Evolutionary conservation across 176 grass and related monocot genomes (phyloP), one percentile per base, ranked within the genome.

Genomic region (Musa itinerans): DNA sequence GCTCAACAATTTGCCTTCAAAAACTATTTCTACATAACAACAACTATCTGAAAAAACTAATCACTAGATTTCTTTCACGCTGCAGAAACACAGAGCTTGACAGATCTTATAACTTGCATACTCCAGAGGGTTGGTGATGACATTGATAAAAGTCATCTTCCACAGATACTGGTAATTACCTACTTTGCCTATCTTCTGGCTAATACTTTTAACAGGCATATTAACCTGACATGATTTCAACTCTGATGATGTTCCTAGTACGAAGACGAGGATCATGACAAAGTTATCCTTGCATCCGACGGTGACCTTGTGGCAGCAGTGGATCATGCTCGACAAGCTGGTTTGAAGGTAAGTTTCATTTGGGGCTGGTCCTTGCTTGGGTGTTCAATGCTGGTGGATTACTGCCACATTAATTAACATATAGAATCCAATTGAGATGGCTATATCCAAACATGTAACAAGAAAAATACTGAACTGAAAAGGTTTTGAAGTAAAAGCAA

Each of bases 201-300:
- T 63, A 17, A 24, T 77, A 22, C 56, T 57, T 26, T 17, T 8
- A 61, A 74, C 10, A 54, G 15, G 24, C 50, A 53, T 79, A 50
- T 26, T 48, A 8, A 17, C 66, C 65, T 43, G 4, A 43, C 6
- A 20, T 19, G 48, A 34, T 14, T 10, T 83, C 3, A 80, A 74
- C 34, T 69, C 12, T 53, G 59, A 65, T 72, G 25, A 3, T 68
- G 50, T 68, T 52, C 13, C 23, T 76, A 99, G 95, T 94, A 94
- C 6, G 90, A 99, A 80, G 95, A 99, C 50, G 90, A 92, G 79
- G 90, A 99, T 78, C 90, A 79, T 50, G 95, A 99, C 55, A 93
- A 89, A 81, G 86, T 94, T n/a, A 88, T 99, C 79, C 90, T 99
- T 78, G 86, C 88, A 21, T 94, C 86, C 52, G 88, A 99, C 64